Conservation (phyloP, 495 filamentous ascomycete genomes). For the Xylaria longipes region DNA sequence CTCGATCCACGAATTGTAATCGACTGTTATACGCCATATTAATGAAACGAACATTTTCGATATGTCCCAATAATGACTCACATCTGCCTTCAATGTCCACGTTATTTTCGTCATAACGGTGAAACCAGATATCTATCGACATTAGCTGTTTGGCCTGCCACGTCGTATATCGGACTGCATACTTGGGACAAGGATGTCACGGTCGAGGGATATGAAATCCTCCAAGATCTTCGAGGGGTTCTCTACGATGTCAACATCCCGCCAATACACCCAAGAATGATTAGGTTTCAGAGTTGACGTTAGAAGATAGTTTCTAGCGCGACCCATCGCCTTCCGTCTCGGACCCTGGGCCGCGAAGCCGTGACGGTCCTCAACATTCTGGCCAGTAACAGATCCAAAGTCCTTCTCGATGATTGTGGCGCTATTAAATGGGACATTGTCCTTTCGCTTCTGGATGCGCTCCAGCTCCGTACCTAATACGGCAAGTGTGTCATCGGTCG, state of each 20-base stretch:
- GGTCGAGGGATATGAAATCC: constrained; percentile 93
- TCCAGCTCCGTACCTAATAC: constrained; percentile 81
- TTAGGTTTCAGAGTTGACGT: constrained; percentile 84
- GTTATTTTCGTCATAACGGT: constrained; percentile 80
- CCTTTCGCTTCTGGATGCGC: constrained; percentile 82
- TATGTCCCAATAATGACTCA: constrained; percentile 37
- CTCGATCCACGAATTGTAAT: constrained; percentile 99
- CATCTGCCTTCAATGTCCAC: constrained; percentile 93
- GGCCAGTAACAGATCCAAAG: constrained; percentile 73
- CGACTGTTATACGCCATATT: constrained; percentile 62
- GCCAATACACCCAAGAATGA: constrained; percentile 99
- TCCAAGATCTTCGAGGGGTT: constrained; percentile 87
- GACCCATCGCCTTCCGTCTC: constrained; percentile 86
- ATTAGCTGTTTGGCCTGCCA: constrained; percentile 37
- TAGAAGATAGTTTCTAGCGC: constrained; percentile 91
- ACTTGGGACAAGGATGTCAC: constrained; percentile 95
- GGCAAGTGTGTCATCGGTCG: constrained; percentile 85
- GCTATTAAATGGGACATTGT: constrained; percentile 81
- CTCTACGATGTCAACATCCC: constrained; percentile 94
- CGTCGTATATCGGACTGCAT: constrained; percentile 46
- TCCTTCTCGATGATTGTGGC: constrained; percentile 87
- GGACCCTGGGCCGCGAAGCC: constrained; percentile 87
- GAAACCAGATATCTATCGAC: constrained; percentile 91
- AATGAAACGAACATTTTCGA: neutral
- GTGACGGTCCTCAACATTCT: constrained; percentile 82